These are phyloP conservation scores for Omphalea diandra DNA, from an alignment of 441 rosid genomes.

Conservation along the genomic window DNA sequence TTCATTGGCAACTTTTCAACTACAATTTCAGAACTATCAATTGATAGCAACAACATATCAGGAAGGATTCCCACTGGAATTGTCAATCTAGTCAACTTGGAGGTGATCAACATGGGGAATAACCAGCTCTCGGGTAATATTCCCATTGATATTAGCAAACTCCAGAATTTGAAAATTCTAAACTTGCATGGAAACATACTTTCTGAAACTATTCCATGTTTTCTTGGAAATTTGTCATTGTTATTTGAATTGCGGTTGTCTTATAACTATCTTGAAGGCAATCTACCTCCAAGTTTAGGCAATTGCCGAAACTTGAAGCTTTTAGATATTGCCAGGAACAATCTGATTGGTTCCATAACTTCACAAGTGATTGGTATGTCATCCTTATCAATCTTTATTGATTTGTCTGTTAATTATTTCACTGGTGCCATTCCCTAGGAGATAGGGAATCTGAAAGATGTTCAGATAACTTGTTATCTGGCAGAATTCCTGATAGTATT, in stretches of 20 bases:
- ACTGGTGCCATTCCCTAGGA: conserved; percentile 4
- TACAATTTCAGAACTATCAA: background rate
- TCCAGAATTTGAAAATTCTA: background rate
- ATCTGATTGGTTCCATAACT: background rate
- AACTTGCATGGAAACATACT: background rate
- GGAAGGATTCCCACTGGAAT: background rate
- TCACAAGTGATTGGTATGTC: conserved; percentile 2
- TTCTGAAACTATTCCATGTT: conserved; percentile 7
- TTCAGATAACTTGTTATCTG: background rate
- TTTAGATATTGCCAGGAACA: background rate
- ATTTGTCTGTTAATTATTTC: conserved; percentile 3
- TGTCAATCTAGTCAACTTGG: conserved; percentile 5
- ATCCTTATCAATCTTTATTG: background rate
- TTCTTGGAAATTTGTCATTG: background rate
- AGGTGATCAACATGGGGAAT: background rate
- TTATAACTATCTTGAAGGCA: background rate
- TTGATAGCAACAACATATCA: background rate
- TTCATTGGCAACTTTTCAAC: conserved; percentile 6
- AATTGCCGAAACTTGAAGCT: background rate
- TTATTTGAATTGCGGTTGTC: background rate
- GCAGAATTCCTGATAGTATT: conserved; percentile 7
- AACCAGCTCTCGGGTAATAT: conserved; percentile 2
- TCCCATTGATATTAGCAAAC: conserved; percentile 6
- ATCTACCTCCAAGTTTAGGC: conserved; percentile 6
- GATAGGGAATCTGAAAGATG: background rate